phyloP scores from a whole-genome alignment of 805 yeast species.

The Yarrowia keelungensis region DNA sequence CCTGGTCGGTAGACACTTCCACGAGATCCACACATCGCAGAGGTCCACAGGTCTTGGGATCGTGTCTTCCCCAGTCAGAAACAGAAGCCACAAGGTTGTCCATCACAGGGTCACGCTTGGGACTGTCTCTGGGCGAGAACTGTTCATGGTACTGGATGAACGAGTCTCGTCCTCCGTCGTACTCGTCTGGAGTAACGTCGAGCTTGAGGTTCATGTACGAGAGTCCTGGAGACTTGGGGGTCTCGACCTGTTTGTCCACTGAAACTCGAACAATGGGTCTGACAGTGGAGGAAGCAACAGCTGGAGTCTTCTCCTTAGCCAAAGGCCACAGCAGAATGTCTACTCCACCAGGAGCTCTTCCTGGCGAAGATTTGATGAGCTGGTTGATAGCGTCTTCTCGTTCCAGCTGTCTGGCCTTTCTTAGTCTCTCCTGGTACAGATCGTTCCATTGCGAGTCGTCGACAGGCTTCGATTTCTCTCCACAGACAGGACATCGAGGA shows the following conservation, averaged over 20 bases:
- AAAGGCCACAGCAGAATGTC: constrained; percentile 28
- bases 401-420: constrained; percentile 12
- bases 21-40: constrained; percentile 13
- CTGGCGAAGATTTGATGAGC: constrained; percentile 12
- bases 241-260: not conserved
- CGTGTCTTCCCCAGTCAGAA: constrained; percentile 12
- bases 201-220: constrained; percentile 13
- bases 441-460: constrained; percentile 32
- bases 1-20: constrained; percentile 22
- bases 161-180: constrained; percentile 24
- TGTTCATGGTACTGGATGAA: constrained; percentile 17
- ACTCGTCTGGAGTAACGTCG: constrained; percentile 14
- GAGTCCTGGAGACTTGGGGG: constrained; percentile 3
- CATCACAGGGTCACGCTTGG: not conserved
- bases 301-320: constrained; percentile 26
- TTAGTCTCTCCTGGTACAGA: not conserved
- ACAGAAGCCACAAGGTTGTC: constrained; percentile 11
- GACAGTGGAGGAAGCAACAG: not conserved
- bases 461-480: constrained; percentile 7
- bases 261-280: not conserved
- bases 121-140: not conserved
- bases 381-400: constrained; percentile 27
- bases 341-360: not conserved
- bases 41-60: constrained; percentile 11
- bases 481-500: constrained; percentile 14